These are phyloP conservation scores for Poa pratensis DNA, from an alignment of 176 grass and related monocot species.

Conservation along the genomic window DNA sequence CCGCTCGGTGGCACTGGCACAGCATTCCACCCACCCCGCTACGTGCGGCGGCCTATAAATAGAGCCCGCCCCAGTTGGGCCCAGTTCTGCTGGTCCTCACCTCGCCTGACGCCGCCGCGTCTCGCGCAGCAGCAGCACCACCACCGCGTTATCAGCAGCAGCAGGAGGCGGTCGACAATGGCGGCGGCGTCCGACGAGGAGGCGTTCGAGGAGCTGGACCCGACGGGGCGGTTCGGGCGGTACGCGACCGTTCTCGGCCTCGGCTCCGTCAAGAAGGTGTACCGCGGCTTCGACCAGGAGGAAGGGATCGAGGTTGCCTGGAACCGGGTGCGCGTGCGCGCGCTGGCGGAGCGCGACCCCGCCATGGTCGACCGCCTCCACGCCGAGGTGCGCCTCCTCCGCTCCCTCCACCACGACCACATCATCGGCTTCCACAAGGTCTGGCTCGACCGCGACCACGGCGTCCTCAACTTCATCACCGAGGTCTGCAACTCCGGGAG, in stretches of 20 bases:
- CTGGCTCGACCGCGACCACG: constrained; percentile 67
- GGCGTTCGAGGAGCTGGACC: constrained; percentile 91
- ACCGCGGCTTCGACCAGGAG: constrained; percentile 48
- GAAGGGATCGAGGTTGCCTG: constrained; percentile 98
- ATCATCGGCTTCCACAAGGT: constrained; percentile 86
- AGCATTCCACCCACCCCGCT: too few species aligned
- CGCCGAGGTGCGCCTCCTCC: constrained; percentile 85
- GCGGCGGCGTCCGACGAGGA: constrained; percentile 50
- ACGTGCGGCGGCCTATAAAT: too few species aligned
- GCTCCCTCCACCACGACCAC: constrained; percentile 78
- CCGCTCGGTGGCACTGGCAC: too few species aligned
- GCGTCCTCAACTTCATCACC: constrained; percentile 97
- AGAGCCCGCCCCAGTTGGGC: too few species aligned
- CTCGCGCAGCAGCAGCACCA: background rate
- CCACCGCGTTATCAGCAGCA: background rate
- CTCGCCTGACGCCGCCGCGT: constrained; percentile 19
- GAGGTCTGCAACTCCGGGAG: constrained; percentile 91
- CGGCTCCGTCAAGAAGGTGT: constrained; percentile 95
- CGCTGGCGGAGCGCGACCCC: constrained; percentile 55
- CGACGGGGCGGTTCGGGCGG: constrained; percentile 84
- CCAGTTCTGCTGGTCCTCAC: too few species aligned
- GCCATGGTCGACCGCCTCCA: constrained; percentile 72
- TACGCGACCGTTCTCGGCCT: constrained; percentile 78
- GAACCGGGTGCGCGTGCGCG: constrained; percentile 77
- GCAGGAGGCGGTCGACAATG: background rate